phyloP scores from a whole-genome alignment of 2,329 filamentous ascomycete genomes.

The Onygenales sp. region DNA sequence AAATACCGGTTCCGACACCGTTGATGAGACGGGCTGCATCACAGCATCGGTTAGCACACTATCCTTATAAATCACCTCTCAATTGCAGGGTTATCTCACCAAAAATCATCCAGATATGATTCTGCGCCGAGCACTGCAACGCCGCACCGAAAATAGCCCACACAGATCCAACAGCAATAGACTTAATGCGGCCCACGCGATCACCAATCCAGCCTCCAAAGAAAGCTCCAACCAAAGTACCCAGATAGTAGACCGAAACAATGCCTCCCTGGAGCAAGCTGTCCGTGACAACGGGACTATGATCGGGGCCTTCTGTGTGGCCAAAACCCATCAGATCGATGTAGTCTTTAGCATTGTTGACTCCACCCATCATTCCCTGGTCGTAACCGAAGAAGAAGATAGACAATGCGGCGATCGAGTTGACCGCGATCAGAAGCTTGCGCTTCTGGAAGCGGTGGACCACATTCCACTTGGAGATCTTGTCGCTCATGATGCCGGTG shows the following conservation, averaged over 20 bases:
- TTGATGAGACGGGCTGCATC: conserved; percentile 47
- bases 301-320: conserved; percentile 39
- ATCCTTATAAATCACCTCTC: not conserved
- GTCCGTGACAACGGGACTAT: conserved; percentile 47
- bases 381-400: conserved; percentile 62
- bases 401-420: conserved; percentile 53
- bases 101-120: conserved; percentile 61
- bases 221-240: conserved; percentile 54
- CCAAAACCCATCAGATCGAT: conserved; percentile 57
- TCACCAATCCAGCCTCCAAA: conserved; percentile 57
- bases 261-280: conserved; percentile 55
- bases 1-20: conserved; percentile 58
- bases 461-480: conserved; percentile 37
- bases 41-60: not conserved
- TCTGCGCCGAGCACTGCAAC: conserved; percentile 57
- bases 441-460: conserved; percentile 48
- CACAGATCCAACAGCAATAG: conserved; percentile 50
- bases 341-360: conserved; percentile 57
- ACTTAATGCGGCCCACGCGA: conserved; percentile 51
- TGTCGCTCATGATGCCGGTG: conserved; percentile 23
- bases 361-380: conserved; percentile 49
- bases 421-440: conserved; percentile 50
- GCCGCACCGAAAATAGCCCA: conserved; percentile 53
- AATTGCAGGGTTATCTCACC: conserved; percentile 29
- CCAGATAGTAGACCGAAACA: conserved; percentile 49